Evolutionary conservation across 2,329 filamentous ascomycete species (phyloP).

Genomic region (Cercospora sp.): DNA sequence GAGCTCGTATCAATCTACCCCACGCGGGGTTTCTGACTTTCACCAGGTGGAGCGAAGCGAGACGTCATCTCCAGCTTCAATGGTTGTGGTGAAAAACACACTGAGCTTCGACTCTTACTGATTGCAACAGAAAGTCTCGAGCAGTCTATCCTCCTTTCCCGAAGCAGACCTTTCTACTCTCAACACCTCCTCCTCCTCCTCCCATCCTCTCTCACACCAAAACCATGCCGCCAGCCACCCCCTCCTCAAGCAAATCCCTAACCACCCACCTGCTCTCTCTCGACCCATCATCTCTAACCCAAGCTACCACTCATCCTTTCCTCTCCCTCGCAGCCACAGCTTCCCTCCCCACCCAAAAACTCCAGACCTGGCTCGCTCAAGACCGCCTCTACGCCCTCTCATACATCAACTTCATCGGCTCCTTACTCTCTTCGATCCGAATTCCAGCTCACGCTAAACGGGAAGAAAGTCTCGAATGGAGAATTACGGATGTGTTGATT

Average conservation of each 20-base stretch:
- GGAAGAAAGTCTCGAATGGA: conserved; percentile 54
- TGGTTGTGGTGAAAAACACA: not conserved
- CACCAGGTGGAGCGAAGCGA: conserved; percentile 3
- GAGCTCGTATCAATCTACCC: not conserved
- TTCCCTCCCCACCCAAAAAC: conserved; percentile 55
- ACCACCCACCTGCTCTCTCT: conserved; percentile 59
- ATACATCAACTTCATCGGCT: conserved; percentile 67
- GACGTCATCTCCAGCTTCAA: conserved; percentile 8
- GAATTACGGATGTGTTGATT: conserved; percentile 62
- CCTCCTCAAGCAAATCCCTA: conserved; percentile 43
- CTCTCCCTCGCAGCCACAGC: conserved; percentile 64
- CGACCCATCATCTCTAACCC: conserved; percentile 50
- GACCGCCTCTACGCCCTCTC: conserved; percentile 71
- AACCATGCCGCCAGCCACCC: conserved; percentile 35
- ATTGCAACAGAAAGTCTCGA: not conserved
- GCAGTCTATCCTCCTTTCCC: not conserved
- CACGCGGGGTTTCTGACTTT: conserved; percentile 10
- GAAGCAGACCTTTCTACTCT: not conserved
- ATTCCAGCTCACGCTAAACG: conserved; percentile 47
- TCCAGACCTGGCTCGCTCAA: conserved; percentile 70
- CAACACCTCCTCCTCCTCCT: not conserved
- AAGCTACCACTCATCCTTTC: conserved; percentile 67
- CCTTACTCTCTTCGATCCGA: conserved; percentile 61
- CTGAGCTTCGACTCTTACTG: not conserved
- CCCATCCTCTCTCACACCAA: not conserved